A percentile compares a stretch with the other conserved stretches of the same genome.
Evolutionary conservation across 495 filamentous ascomycete species (phyloP).

Genomic region (Hyphodiscus hymeniophilus): DNA sequence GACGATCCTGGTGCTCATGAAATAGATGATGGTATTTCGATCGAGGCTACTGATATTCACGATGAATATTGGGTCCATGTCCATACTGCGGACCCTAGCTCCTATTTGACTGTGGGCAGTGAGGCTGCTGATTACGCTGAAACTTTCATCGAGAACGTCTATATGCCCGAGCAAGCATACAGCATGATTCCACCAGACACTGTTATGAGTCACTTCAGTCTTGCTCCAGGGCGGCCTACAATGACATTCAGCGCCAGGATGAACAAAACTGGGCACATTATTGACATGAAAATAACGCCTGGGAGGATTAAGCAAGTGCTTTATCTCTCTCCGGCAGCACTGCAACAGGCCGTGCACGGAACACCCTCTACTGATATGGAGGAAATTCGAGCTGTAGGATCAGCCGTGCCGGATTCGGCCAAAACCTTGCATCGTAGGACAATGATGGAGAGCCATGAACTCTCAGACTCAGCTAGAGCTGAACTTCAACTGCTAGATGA

Average conservation of each 20-base stretch:
- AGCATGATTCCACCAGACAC: conserved; percentile 62
- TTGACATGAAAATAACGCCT: conserved; percentile 64
- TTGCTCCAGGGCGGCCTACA: conserved; percentile 56
- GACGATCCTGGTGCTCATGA: conserved; percentile 64
- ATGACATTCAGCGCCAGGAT: conserved; percentile 79
- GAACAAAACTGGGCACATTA: conserved; percentile 49
- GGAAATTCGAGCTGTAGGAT: conserved; percentile 4
- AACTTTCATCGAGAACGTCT: conserved; percentile 55
- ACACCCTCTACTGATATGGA: background rate
- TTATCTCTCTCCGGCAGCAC: conserved; percentile 52
- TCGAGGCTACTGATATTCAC: conserved; percentile 51
- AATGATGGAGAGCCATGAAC: conserved; percentile 1
- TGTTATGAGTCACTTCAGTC: conserved; percentile 56
- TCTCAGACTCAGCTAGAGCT: conserved; percentile 7
- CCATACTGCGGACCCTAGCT: conserved; percentile 89
- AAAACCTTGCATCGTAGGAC: background rate
- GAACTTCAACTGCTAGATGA: conserved; percentile 12
- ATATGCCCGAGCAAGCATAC: conserved; percentile 62
- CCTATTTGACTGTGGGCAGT: conserved; percentile 56
- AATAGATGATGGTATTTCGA: conserved; percentile 83
- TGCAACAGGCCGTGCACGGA: conserved; percentile 2
- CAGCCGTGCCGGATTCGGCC: too few species aligned
- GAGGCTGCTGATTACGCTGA: conserved; percentile 56
- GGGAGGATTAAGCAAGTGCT: conserved; percentile 66
- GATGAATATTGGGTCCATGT: conserved; percentile 76